These are phyloP conservation scores for Leccinum ochraceum DNA, from an alignment of 768 basidiomycete genomes.

Conservation along the genomic window DNA sequence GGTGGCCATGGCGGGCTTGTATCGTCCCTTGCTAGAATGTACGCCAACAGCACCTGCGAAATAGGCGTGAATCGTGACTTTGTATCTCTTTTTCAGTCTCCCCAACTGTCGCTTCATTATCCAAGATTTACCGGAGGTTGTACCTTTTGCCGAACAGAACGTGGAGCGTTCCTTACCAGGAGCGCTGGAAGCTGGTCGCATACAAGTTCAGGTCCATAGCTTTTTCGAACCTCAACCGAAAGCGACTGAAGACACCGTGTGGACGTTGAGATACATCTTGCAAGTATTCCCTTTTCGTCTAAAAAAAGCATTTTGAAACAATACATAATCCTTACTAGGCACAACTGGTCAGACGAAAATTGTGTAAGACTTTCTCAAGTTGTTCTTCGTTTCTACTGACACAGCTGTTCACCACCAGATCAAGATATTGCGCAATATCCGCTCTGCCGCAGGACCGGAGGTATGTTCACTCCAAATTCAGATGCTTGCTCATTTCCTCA, in stretches of 20 bases:
- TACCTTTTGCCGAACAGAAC: neutral
- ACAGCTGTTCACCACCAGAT: neutral
- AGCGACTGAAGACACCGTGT: neutral
- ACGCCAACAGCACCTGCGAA: neutral
- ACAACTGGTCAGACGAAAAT: neutral
- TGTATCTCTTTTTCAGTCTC: neutral
- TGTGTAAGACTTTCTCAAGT: neutral
- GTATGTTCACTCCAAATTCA: too few species aligned
- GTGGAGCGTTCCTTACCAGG: neutral
- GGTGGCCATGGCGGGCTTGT: neutral
- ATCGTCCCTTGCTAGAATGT: neutral
- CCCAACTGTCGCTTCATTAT: neutral
- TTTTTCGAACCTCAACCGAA: neutral
- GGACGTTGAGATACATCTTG: neutral
- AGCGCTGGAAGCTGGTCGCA: neutral
- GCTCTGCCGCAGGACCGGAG: neutral
- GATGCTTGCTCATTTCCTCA: too few species aligned
- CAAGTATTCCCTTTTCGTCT: neutral
- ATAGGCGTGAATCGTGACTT: neutral
- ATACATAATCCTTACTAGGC: neutral
- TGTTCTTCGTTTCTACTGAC: neutral
- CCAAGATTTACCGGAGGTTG: neutral
- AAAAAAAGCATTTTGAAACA: neutral
- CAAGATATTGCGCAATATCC: neutral
- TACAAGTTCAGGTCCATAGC: neutral